These are phyloP conservation scores for Gamsiella multidivaricata DNA, from an alignment of 192 early-diverging fungal genomes.

Conservation along the genomic window DNA sequence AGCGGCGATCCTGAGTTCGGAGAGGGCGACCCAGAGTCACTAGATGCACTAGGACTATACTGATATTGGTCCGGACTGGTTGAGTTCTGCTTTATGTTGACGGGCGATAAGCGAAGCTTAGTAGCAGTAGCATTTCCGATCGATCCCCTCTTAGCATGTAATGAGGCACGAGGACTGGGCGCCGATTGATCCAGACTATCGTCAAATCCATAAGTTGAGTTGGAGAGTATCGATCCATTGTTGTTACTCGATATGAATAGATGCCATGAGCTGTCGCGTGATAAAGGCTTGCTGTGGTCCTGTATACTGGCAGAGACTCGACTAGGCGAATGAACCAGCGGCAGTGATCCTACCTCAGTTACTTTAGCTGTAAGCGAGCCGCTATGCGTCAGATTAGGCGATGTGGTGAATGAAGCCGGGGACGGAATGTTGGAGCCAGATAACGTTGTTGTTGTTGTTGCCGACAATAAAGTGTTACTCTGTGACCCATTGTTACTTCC, in stretches of 20 bases:
- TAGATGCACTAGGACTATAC: constrained; percentile 46
- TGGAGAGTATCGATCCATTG: constrained; percentile 25
- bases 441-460: constrained; percentile 2
- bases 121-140: constrained; percentile 23
- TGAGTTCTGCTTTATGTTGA: constrained; percentile 41
- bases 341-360: background rate
- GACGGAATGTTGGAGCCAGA: background rate
- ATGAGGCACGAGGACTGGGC: constrained; percentile 8
- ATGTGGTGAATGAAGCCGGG: constrained; percentile 3
- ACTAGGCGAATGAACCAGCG: background rate
- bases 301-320: background rate
- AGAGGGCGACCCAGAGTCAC: constrained; percentile 44
- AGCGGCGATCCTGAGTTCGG: constrained; percentile 48
- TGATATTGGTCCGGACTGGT: constrained; percentile 24
- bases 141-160: constrained; percentile 40
- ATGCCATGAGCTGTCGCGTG: constrained; percentile 30
- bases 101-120: constrained; percentile 35
- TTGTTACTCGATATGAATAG: constrained; percentile 35
- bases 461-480: background rate
- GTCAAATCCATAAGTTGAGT: constrained; percentile 24
- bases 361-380: background rate
- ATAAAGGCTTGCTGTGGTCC: constrained; percentile 12
- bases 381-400: constrained; percentile 1
- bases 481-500: constrained; percentile 12
- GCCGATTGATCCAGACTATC: constrained; percentile 8